Evolutionary conservation across 2,329 filamentous ascomycete species (phyloP).

Genomic region (Xylaria sp.): DNA sequence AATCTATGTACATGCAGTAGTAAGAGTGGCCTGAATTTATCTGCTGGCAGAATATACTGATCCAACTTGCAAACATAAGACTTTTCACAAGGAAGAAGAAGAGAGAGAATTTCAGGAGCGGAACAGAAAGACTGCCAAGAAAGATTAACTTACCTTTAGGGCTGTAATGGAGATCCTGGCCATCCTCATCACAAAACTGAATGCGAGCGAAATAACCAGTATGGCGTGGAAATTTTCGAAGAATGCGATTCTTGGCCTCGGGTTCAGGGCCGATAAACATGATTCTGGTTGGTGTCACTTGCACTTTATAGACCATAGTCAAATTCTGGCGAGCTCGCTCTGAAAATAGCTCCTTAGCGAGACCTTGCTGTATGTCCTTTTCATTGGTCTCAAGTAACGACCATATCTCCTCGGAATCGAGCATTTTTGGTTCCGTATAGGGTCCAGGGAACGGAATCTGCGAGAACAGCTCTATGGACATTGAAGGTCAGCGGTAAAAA

Average conservation of each 20-base stretch:
- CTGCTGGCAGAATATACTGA: background rate
- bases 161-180: slow-evolving; percentile 70
- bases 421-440: slow-evolving; percentile 56
- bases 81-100: background rate
- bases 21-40: background rate
- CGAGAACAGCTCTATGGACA: slow-evolving; percentile 54
- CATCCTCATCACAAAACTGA: slow-evolving; percentile 79
- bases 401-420: slow-evolving; percentile 48
- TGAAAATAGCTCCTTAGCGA: slow-evolving; percentile 43
- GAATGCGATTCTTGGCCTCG: slow-evolving; percentile 76
- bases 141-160: slow-evolving; percentile 45
- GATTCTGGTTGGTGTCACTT: slow-evolving; percentile 69
- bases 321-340: slow-evolving; percentile 54
- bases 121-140: background rate
- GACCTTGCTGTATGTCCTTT: slow-evolving; percentile 47
- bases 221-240: slow-evolving; percentile 71
- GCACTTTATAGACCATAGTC: slow-evolving; percentile 64
- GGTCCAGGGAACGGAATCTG: slow-evolving; percentile 67
- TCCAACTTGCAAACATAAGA: background rate
- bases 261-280: slow-evolving; percentile 69
- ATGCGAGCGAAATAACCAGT: slow-evolving; percentile 76
- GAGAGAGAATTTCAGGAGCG: background rate
- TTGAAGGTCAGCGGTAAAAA: slow-evolving; percentile 3
- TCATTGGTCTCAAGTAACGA: slow-evolving; percentile 57
- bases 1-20: too few relatives aligned